Base-by-base conservation (phyloP, 805 yeast species). In the Lipomyces lipofer region DNA sequence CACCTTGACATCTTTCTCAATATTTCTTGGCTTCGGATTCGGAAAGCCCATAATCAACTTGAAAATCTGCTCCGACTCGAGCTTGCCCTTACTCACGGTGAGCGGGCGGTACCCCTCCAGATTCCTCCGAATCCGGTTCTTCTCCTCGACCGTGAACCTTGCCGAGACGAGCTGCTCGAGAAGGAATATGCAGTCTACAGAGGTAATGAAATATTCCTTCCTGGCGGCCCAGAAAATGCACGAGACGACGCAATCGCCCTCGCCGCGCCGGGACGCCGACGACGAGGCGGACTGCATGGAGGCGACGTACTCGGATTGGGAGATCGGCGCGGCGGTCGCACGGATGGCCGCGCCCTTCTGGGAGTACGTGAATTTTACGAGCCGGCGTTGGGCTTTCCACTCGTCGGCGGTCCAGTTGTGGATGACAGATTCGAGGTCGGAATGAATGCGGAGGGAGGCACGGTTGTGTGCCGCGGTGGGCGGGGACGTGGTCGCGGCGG, bases 1-100 rank as follows among this genome's bases (percentile, higher is more conserved):
- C 3, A 84, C 87, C 64, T 84, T 84, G 56, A 84, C 78, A 64
- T 83, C 86, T 66, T 84, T 84, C 62, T 82, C 88, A 43, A 84
- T 84, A 59, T 82, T 83, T 39, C 89, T 71, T 4, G 89, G 89
- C 59, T 81, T 74, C 1, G 89, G 89, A 52, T 75, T 75, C 27
- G 78, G 78, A 73, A 78, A 84, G 29, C 75, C 69, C 88, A 84
- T 84, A 33, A 84, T 76, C 47, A 77, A 60, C 65, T 71, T 66
- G 65, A 78, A 78, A 48, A 78, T 73, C 25, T 66, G 63, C 42
- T 68, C 69, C 38, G 66, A 66, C 24, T 74, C 75, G 10, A 65
- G 66, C 42, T 73, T 72, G 3, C 76, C 67, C 58, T 84, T 78
- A 17, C 83, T 75, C 12, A 84, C 75, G 0, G 88, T 84, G 40